Percentiles rank a stretch among this genome's conserved stretches.
phyloP scores from a whole-genome alignment of 139 green algal genomes.

The Mychonastes homosphaera region DNA sequence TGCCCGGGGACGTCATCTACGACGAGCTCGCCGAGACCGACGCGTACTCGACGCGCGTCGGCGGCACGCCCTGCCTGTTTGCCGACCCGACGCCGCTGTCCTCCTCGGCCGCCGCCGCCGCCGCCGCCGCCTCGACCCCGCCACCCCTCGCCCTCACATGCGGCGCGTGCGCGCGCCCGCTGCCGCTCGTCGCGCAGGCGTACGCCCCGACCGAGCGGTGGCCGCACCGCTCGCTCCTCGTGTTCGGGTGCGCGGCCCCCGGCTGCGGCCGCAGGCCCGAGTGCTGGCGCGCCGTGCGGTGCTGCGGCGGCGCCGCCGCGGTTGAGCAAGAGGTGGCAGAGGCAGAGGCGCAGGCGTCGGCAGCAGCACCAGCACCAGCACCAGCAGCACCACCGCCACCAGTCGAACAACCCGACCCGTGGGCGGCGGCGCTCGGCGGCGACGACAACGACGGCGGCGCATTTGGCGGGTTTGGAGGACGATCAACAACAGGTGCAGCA shows the following conservation, averaged over 20 bases:
- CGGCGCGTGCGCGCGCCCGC: slow-evolving; percentile 17
- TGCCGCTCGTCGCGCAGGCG: slow-evolving; percentile 41
- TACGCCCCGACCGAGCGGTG: slow-evolving; percentile 17
- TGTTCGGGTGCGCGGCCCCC: slow-evolving; percentile 31
- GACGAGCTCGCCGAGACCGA: neutral
- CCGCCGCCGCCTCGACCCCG: too few species aligned
- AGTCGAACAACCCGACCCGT: too few species aligned
- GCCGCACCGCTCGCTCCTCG: slow-evolving; percentile 21
- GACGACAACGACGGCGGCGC: too few species aligned
- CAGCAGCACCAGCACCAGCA: too few species aligned
- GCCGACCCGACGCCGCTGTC: neutral
- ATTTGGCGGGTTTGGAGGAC: too few species aligned
- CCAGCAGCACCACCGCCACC: too few species aligned
- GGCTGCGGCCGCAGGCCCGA: slow-evolving; percentile 29
- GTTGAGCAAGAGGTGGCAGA: too few species aligned
- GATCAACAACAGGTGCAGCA: too few species aligned
- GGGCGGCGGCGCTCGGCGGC: too few species aligned
- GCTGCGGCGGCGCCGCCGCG: too few species aligned
- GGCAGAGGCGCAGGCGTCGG: too few species aligned
- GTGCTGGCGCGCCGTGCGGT: slow-evolving; percentile 39
- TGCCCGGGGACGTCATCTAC: slow-evolving; percentile 3
- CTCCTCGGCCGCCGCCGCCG: too few species aligned
- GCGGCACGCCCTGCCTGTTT: slow-evolving; percentile 15
- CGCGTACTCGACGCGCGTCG: slow-evolving; percentile 17
- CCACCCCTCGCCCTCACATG: slow-evolving; percentile 9